Conservation (phyloP, 805 yeast species). For the Nakazawaea ishiwadae region DNA sequence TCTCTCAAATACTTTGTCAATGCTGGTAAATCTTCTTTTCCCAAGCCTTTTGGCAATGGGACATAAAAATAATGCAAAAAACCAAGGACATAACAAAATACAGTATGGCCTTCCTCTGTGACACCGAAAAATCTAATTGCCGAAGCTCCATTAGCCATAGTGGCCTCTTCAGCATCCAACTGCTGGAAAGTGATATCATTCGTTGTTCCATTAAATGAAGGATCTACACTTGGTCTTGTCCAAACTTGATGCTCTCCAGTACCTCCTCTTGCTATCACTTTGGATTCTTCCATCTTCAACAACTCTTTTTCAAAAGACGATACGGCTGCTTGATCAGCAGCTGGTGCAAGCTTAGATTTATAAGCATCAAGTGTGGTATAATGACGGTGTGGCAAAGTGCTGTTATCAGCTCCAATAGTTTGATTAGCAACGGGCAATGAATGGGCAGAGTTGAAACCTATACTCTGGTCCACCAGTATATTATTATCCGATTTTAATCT, state of each 20-base stretch:
- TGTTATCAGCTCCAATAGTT: constrained; percentile 14
- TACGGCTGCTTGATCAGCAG: constrained; percentile 28
- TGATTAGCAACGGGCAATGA: constrained; percentile 27
- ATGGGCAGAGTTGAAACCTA: constrained; percentile 24
- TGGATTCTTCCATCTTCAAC: constrained; percentile 27
- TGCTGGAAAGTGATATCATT: constrained; percentile 78
- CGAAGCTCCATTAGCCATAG: constrained; percentile 44
- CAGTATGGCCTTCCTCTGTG: constrained; percentile 81
- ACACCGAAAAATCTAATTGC: constrained; percentile 89
- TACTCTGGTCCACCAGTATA: constrained; percentile 17
- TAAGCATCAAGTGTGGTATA: constrained; percentile 11
- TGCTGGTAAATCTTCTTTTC: constrained; percentile 44
- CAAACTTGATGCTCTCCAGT: constrained; percentile 32
- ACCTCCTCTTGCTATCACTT: constrained; percentile 4
- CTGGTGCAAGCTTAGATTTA: constrained; percentile 18
- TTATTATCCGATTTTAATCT: constrained; percentile 6
- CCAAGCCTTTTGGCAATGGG: constrained; percentile 81
- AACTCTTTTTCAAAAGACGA: constrained; percentile 52
- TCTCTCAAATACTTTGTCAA: constrained; percentile 43
- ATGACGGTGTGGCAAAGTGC: constrained; percentile 9
- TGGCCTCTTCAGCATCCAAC: constrained; percentile 87
- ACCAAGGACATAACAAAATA: constrained; percentile 84
- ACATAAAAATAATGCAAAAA: constrained; percentile 88
- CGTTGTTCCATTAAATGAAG: constrained; percentile 43
- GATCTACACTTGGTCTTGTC: constrained; percentile 47